phyloP scores from a whole-genome alignment of 345 rosid species.

The Boechera stricta region DNA sequence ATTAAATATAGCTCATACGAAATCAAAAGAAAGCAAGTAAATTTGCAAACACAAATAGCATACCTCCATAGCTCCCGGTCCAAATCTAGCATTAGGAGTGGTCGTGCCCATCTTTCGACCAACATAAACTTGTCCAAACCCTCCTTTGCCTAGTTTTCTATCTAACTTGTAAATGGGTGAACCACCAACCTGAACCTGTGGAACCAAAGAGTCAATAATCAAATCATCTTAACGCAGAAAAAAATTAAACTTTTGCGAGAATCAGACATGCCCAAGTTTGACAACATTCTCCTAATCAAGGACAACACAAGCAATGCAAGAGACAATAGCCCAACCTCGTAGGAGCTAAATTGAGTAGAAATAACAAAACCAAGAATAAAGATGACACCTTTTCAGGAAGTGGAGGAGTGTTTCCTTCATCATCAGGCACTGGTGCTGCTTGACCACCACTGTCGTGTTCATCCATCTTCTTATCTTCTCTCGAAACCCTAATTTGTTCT shows the following conservation, averaged over 20 bases:
- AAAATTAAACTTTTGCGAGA: background rate
- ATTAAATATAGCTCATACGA: background rate
- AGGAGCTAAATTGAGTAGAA: background rate
- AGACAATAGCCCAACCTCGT: background rate
- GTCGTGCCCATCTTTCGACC: conserved; percentile 63
- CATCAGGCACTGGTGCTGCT: conserved; percentile 71
- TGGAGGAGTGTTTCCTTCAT: conserved; percentile 88
- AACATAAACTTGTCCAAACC: conserved; percentile 96
- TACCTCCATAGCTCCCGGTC: conserved; percentile 85
- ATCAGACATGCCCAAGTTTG: background rate
- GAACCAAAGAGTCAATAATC: conserved; percentile 2
- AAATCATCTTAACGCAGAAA: background rate
- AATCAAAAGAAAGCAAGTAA: background rate
- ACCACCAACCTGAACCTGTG: conserved; percentile 86
- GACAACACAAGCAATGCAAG: conserved; percentile 28
- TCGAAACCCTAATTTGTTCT: conserved; percentile 40
- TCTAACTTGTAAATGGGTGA: conserved; percentile 83
- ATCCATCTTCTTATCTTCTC: conserved; percentile 63
- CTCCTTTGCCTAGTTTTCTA: conserved; percentile 93
- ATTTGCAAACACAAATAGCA: conserved; percentile 23
- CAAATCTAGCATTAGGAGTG: conserved; percentile 59
- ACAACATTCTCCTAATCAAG: conserved; percentile 3
- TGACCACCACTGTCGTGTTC: conserved; percentile 74
- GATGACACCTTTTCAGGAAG: conserved; percentile 78
- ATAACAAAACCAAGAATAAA: background rate